A percentile compares a stretch with the other conserved stretches of the same genome.
Conservation (phyloP, 805 yeast species). For the Candida tibetensis region DNA sequence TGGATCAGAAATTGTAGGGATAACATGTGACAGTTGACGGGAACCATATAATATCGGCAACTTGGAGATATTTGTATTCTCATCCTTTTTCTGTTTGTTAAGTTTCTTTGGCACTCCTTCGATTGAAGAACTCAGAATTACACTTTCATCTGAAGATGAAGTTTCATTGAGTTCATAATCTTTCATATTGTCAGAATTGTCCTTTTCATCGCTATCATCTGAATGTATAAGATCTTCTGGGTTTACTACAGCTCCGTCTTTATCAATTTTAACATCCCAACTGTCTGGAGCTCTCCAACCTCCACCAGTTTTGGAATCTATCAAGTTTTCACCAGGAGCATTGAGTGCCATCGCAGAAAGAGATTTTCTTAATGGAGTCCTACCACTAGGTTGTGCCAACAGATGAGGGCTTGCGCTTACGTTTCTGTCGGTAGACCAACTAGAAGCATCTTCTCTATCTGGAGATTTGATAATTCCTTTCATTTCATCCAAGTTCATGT, state of each 20-base stretch:
- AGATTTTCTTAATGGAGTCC: constrained; percentile 4
- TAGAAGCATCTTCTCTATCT: background rate
- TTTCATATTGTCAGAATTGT: constrained; percentile 6
- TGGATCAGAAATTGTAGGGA: constrained; percentile 9
- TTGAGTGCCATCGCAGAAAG: constrained; percentile 7
- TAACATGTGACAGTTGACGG: constrained; percentile 17
- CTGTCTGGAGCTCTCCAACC: constrained; percentile 48
- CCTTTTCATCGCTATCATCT: constrained; percentile 14
- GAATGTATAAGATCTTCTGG: constrained; percentile 19
- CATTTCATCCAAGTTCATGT: constrained; percentile 50
- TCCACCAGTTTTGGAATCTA: constrained; percentile 9
- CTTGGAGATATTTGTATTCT: background rate
- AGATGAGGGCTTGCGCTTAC: background rate
- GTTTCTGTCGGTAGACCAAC: background rate
- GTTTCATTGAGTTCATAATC: constrained; percentile 6
- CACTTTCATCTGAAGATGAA: constrained; percentile 4
- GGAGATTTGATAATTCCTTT: constrained; percentile 45
- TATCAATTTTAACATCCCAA: constrained; percentile 44
- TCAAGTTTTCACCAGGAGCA: constrained; percentile 1
- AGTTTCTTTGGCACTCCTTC: constrained; percentile 5
- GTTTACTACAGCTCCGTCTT: constrained; percentile 11
- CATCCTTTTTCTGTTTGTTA: background rate
- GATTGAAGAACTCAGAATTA: constrained; percentile 3
- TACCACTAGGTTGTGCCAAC: background rate
- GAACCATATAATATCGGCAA: constrained; percentile 38